These are phyloP conservation scores for Blastobotrys persicus DNA, from an alignment of 1,139 yeast species.

Conservation along the genomic window DNA sequence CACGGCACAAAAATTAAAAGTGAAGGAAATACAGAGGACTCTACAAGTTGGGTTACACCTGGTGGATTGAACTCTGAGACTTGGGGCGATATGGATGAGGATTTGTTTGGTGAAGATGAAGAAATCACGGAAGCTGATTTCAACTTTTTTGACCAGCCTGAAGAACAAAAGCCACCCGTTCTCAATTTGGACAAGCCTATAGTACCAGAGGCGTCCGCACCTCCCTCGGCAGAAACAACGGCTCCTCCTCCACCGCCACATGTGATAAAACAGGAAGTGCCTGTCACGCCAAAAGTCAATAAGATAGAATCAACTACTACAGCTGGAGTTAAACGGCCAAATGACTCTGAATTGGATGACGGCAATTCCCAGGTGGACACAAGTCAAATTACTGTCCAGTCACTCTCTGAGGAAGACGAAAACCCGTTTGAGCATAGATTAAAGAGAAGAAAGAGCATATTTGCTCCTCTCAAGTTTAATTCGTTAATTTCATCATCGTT, in stretches of 20 bases:
- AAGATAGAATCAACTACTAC: neutral
- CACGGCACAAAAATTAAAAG: conserved; percentile 23
- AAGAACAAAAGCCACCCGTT: conserved; percentile 11
- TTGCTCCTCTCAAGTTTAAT: conserved; percentile 77
- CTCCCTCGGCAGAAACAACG: neutral
- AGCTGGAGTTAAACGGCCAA: neutral
- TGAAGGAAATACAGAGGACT: conserved; percentile 12
- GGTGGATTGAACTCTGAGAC: conserved; percentile 27
- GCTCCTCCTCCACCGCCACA: neutral
- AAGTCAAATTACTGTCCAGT: neutral
- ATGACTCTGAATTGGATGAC: neutral
- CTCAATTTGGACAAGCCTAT: neutral
- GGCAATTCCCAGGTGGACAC: neutral
- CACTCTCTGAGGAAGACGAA: neutral
- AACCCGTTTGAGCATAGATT: neutral
- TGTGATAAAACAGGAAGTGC: neutral
- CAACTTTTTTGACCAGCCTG: conserved; percentile 42
- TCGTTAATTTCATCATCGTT: conserved; percentile 72
- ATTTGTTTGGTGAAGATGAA: conserved; percentile 43
- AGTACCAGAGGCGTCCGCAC: neutral
- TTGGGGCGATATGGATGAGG: conserved; percentile 45
- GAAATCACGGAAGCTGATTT: conserved; percentile 44
- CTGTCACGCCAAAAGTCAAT: conserved; percentile 1
- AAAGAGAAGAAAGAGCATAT: conserved; percentile 50
- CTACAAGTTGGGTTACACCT: conserved; percentile 10